phyloP scores from a whole-genome alignment of 1,139 yeast genomes.

The Yamadazyma blattariae region DNA sequence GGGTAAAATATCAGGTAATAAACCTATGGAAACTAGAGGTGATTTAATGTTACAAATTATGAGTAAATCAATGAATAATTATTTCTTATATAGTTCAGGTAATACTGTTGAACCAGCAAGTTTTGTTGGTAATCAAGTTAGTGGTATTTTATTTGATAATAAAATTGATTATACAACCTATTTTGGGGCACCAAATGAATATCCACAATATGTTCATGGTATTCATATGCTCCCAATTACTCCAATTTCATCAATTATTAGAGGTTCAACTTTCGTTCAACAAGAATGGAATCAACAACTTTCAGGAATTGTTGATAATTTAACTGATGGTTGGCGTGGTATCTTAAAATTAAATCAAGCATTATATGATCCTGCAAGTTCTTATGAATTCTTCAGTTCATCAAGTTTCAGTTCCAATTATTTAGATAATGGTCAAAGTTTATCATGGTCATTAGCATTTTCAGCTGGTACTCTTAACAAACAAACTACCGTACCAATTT shows the following conservation, averaged over 20 bases:
- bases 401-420: constrained; percentile 30
- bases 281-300: constrained; percentile 74
- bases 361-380: constrained; percentile 57
- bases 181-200: constrained; percentile 27
- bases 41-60: constrained; percentile 66
- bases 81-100: constrained; percentile 53
- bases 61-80: constrained; percentile 56
- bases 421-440: constrained; percentile 82
- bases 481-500: no score
- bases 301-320: constrained; percentile 46
- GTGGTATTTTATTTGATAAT: constrained; percentile 79
- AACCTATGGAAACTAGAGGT: constrained; percentile 64
- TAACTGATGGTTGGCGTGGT: constrained; percentile 85
- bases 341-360: constrained; percentile 76
- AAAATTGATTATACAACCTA: constrained; percentile 79
- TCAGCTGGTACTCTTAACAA: constrained; percentile 47
- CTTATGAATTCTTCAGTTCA: constrained; percentile 66
- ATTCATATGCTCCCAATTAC: constrained; percentile 87
- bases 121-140: constrained; percentile 48
- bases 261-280: constrained; percentile 65
- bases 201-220: constrained; percentile 82
- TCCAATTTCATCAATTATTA: constrained; percentile 77
- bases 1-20: constrained; percentile 63
- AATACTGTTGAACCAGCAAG: constrained; percentile 46
- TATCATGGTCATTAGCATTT: constrained; percentile 83